phyloP scores from a whole-genome alignment of 768 basidiomycete genomes.

The Leccinum imitatum region DNA sequence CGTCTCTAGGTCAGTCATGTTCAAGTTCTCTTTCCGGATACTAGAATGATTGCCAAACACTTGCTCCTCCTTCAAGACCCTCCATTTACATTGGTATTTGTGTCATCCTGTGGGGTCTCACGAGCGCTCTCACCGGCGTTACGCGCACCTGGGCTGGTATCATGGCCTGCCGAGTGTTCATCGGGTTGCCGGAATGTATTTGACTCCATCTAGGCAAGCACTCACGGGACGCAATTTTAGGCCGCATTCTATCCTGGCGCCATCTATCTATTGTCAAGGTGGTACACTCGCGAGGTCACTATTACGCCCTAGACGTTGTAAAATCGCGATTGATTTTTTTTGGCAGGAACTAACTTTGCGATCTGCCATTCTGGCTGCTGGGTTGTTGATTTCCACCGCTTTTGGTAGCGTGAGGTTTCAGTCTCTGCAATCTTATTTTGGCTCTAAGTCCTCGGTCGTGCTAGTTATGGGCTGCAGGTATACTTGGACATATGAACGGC shows the following conservation, averaged over 20 bases:
- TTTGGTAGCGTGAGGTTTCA: slow-evolving; percentile 54
- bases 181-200: neutral
- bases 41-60: neutral
- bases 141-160: neutral
- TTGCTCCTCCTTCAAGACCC: slow-evolving; percentile 41
- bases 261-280: slow-evolving; percentile 35
- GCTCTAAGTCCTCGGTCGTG: neutral
- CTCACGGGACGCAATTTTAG: slow-evolving; percentile 20
- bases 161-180: neutral
- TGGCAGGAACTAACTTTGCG: slow-evolving; percentile 61
- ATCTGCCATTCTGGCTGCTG: slow-evolving; percentile 57
- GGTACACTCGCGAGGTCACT: slow-evolving; percentile 24
- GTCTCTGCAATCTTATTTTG: neutral
- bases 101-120: neutral
- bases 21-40: neutral
- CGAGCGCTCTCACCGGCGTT: neutral
- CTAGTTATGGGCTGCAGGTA: slow-evolving; percentile 71
- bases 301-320: neutral
- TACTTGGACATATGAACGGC: slow-evolving; percentile 68
- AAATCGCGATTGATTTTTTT: neutral
- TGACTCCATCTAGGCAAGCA: slow-evolving; percentile 40
- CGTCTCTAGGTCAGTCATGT: slow-evolving; percentile 42
- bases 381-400: slow-evolving; percentile 60
- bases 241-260: slow-evolving; percentile 68
- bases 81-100: slow-evolving; percentile 25